A percentile compares a stretch with the other conserved stretches of the same genome.
These are phyloP conservation scores for Thraustochytrium sp. DNA, from an alignment of 352 stramenopile species.

Conservation along the genomic window DNA sequence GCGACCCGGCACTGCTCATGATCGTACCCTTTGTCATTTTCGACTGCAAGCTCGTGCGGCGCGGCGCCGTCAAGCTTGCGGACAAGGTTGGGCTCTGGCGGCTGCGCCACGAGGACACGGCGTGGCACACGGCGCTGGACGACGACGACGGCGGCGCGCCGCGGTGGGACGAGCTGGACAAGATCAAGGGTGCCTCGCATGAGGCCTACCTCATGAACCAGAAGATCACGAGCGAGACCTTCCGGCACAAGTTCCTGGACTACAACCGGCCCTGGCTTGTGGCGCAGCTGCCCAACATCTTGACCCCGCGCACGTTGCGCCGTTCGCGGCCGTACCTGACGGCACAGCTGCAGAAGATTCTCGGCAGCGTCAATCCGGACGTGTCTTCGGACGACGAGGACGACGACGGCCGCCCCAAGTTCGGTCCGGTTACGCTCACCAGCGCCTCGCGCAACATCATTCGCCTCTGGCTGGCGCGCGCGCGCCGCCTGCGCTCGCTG, in stretches of 20 bases:
- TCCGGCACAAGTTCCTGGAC: constrained; percentile 93
- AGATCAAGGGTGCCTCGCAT: constrained; percentile 84
- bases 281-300: constrained; percentile 84
- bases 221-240: constrained; percentile 88
- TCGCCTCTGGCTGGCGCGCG: constrained; percentile 79
- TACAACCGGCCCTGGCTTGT: constrained; percentile 96
- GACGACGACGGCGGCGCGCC: constrained; percentile 84
- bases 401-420: constrained; percentile 58
- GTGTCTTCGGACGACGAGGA: constrained; percentile 86
- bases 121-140: constrained; percentile 76
- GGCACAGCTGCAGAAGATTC: constrained; percentile 88
- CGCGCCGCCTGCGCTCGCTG: constrained; percentile 69
- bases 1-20: constrained; percentile 79
- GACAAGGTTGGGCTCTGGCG: constrained; percentile 84
- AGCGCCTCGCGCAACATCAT: constrained; percentile 81
- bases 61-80: constrained; percentile 70
- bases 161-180: constrained; percentile 80
- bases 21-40: constrained; percentile 66
- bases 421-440: constrained; percentile 81
- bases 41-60: constrained; percentile 60
- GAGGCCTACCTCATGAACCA: constrained; percentile 95
- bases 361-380: constrained; percentile 82
- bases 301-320: constrained; percentile 84
- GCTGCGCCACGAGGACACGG: constrained; percentile 90
- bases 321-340: constrained; percentile 85